A percentile compares a stretch with the other conserved stretches of the same genome.
These are phyloP conservation scores for Globisporangium spinosum DNA, from an alignment of 352 stramenopile species.

Conservation along the genomic window DNA sequence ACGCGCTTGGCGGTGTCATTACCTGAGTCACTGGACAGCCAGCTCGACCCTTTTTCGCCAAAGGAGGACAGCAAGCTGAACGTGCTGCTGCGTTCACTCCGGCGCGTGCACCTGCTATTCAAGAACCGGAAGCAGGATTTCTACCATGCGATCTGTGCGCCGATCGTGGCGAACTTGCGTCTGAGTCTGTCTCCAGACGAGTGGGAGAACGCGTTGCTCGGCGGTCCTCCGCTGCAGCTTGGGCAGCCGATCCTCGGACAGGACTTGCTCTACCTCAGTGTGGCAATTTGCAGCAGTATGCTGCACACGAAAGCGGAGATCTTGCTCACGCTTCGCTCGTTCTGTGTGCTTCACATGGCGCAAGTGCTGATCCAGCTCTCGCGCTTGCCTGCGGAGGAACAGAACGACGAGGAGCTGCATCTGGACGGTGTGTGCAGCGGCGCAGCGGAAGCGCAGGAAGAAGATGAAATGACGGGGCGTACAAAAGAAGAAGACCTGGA, in stretches of 20 bases:
- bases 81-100: conserved; percentile 56
- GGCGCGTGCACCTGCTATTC: conserved; percentile 56
- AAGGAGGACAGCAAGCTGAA: conserved; percentile 82
- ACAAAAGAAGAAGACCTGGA: conserved; percentile 28
- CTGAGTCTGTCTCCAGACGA: conserved; percentile 37
- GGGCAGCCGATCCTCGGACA: conserved; percentile 62
- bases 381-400: conserved; percentile 48
- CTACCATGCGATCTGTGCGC: conserved; percentile 43
- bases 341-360: conserved; percentile 76
- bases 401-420: conserved; percentile 37
- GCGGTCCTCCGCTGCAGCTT: conserved; percentile 48
- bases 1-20: conserved; percentile 59
- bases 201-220: conserved; percentile 44
- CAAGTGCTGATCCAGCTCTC: conserved; percentile 72
- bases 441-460: conserved; percentile 7
- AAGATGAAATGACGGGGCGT: conserved; percentile 14
- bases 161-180: conserved; percentile 48
- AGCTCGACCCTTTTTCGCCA: conserved; percentile 66
- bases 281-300: conserved; percentile 78
- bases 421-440: conserved; percentile 15
- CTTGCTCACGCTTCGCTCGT: conserved; percentile 67
- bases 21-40: conserved; percentile 56
- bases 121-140: conserved; percentile 45
- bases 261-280: conserved; percentile 72
- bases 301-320: conserved; percentile 76